Base-by-base conservation (phyloP, 2,329 filamentous ascomycete species). In the Aspergillus unguis region DNA sequence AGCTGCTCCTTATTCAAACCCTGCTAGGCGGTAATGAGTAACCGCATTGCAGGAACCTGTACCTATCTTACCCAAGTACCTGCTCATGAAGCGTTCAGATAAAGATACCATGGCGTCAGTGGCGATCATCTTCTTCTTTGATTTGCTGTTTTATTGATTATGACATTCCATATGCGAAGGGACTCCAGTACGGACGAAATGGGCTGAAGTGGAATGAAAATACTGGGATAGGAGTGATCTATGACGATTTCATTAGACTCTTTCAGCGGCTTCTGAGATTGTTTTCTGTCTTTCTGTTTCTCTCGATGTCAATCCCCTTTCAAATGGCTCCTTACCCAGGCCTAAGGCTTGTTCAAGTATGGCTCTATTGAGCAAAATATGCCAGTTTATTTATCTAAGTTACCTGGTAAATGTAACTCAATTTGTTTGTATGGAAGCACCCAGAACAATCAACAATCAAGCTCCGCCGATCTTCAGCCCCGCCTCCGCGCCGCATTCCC, bases 71-170 rank as follows among this genome's bases (percentile, higher is more conserved):
- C 29, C 36, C 6, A 38, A 38, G n/a, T 23, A 36, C 26, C 40
- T 44, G 40, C 47, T 42, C 37, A 48, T 28, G 38, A 49, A 49
- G 47, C 47, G 25, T 44, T 23, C 7, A 38, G 36, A 38, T 23
- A 5, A 40, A 43, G 47, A 49, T 49, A 49, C 47, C 47, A 40
- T 26, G 47, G 38, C 47, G 28, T 49, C 47, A 9, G 47, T 44
- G 8, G 31, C 38, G 35, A n/a, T 7, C 31, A 43, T 11, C 27
- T 27, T n/a, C 26, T 40, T 38, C n/a, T 29, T n/a, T 50, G 8
- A 11, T 32, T 10, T 29, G n/a, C 11, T 44, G 17, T 10, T 43
- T 29, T 36, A 17, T 23, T 23, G 6, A 11, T 51, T 40, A 28
- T 17, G 23, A 8, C 29, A 9, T 38, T 28, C 8, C 31, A 17